Conservation (phyloP, 2,329 filamentous ascomycete species). For the Pseudocercospora musae region DNA sequence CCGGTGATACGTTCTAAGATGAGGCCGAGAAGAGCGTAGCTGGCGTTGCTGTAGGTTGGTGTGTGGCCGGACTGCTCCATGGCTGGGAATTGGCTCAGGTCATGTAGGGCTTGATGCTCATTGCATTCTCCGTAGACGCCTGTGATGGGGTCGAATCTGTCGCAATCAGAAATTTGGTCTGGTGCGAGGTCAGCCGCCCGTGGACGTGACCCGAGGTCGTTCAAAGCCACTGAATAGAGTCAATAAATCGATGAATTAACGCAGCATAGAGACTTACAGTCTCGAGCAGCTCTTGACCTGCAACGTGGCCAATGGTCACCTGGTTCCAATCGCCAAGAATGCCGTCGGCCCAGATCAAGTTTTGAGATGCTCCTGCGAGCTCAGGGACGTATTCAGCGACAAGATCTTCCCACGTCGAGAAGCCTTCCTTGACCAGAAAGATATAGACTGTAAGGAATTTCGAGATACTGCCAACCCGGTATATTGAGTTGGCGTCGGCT, state of each 20-base stretch:
- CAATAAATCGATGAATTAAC: neutral
- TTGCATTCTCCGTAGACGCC: neutral
- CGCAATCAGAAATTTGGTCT: neutral
- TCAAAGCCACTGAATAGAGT: neutral
- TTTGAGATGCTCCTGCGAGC: slow-evolving; percentile 23
- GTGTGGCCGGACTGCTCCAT: neutral
- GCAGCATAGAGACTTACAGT: neutral
- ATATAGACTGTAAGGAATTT: slow-evolving; percentile 7
- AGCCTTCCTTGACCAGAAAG: slow-evolving; percentile 1
- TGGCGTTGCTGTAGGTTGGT: slow-evolving; percentile 3
- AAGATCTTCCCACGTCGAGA: slow-evolving; percentile 21
- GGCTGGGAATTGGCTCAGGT: neutral
- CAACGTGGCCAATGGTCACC: slow-evolving; percentile 45
- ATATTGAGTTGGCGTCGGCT: slow-evolving; percentile 2
- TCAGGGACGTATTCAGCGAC: slow-evolving; percentile 47
- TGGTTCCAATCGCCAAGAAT: slow-evolving; percentile 45
- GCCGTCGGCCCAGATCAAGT: slow-evolving; percentile 31
- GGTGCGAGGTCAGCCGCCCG: neutral
- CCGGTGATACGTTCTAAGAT: neutral
- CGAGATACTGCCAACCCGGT: slow-evolving; percentile 9
- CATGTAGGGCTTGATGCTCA: neutral
- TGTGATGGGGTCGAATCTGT: neutral
- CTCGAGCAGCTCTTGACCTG: slow-evolving; percentile 41
- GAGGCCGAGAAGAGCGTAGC: neutral
- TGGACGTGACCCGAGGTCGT: neutral